Evolutionary conservation across 768 basidiomycete genomes (phyloP).

Genomic region (Omphalotus guepiniiformis): DNA sequence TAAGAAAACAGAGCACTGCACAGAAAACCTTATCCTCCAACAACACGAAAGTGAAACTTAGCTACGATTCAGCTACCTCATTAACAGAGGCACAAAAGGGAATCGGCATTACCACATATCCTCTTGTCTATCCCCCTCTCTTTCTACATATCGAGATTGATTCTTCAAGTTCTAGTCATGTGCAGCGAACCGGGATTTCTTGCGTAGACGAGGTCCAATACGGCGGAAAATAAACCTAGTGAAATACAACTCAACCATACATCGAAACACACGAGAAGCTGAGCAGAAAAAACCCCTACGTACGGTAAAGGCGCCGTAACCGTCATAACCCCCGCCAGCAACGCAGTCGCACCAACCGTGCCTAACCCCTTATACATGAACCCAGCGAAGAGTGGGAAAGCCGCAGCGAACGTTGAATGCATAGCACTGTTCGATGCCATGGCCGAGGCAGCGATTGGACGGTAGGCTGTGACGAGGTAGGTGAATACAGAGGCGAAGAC

Average conservation of each 20-base stretch:
- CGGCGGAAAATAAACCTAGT: background rate
- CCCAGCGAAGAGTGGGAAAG: conserved; percentile 61
- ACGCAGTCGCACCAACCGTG: conserved; percentile 64
- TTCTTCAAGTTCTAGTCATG: no score
- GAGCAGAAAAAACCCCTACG: background rate
- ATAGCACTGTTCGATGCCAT: conserved; percentile 64
- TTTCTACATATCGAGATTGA: no score
- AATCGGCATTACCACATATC: no score
- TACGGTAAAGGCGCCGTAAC: background rate
- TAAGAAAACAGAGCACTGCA: no score
- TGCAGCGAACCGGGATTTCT: background rate
- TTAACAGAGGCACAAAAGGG: no score
- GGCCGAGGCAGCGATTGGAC: conserved; percentile 62
- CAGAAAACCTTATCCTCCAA: no score
- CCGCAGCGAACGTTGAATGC: conserved; percentile 55
- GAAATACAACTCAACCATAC: background rate
- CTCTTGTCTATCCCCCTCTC: no score
- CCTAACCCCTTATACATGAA: conserved; percentile 61
- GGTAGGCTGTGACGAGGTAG: conserved; percentile 65
- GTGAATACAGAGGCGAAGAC: conserved; percentile 69
- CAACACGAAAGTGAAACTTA: no score
- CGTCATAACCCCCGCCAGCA: conserved; percentile 1
- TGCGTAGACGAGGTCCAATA: background rate
- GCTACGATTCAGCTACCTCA: no score
- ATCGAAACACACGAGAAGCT: background rate